Evolutionary conservation across 1,284 basidiomycete genomes (phyloP), one percentile per base, ranked within the genome.

Genomic region (Austroboletus novae-zelandiae): DNA sequence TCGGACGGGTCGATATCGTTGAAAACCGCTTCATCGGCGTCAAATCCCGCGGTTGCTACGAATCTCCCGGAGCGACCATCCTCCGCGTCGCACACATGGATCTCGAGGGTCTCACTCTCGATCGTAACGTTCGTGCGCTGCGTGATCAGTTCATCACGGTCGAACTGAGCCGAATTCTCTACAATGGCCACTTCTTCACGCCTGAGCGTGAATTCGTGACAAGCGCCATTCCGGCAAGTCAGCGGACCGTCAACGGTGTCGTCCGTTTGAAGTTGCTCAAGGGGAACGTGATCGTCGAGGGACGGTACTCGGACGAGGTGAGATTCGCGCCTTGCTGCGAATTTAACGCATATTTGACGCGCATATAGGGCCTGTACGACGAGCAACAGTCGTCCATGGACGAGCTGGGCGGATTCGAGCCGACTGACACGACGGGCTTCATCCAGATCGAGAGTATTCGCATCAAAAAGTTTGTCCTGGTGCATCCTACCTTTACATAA

Each of bases 1-100:
- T 99, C 60, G 95, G 96, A 43, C 86, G 96, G 56, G 89, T 98
- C 73, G 96, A 99, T 73, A 98, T 99, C 68, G 97, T 99, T 65
- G 96, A 99, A 78, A 99, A 99, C 79, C 85, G 96, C 50, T 98
- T 98, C 79, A 98, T 99, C 70, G 96, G 96, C 57, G 95, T 99
- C 71, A 99, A 99, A 76, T 94, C 91, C 50, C 91, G 96, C 50
- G 96, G 96, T 34, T 99, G 97, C 77, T 99, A 99, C 79, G 96
- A 99, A 74, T 90, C 91, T 8, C 96, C 96, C 17, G 96, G 86
- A 18, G 96, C 93, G 41, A 98, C 95, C 52, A 98, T 99, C 73
- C 81, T 99, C 43, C 92, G 95, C 61, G 86, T 82, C 17, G 96
- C 96, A 13, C 96, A 99, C 76, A 81, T 99, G 73, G 97, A 98